Evolutionary conservation across 805 yeast species (phyloP).

Genomic region (Clavispora asparagi): DNA sequence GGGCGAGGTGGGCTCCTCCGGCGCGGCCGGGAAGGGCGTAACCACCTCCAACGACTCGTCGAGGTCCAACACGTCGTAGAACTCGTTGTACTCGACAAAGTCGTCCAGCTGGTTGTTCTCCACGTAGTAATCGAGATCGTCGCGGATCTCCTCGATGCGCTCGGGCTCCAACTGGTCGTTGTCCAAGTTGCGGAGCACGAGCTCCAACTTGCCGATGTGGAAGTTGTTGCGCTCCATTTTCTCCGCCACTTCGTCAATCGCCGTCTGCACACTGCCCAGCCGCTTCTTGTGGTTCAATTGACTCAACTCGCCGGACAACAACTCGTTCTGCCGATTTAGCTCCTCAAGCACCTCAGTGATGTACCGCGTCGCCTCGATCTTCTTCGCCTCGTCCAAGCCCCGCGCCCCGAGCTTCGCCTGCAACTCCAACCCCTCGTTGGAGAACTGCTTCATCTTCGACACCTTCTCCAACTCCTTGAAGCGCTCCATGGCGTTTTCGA

Average conservation of each 20-base stretch:
- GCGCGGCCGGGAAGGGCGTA: conserved; percentile 3
- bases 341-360: conserved; percentile 71
- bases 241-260: conserved; percentile 59
- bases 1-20: conserved; percentile 1
- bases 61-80: conserved; percentile 81
- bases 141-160: conserved; percentile 68
- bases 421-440: conserved; percentile 84
- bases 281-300: conserved; percentile 41
- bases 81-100: conserved; percentile 88
- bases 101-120: conserved; percentile 92
- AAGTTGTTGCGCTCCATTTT: conserved; percentile 67
- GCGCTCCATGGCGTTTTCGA: conserved; percentile 93
- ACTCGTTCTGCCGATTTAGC: conserved; percentile 74
- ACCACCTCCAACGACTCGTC: conserved; percentile 32
- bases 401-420: conserved; percentile 43
- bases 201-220: conserved; percentile 77
- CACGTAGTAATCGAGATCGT: conserved; percentile 88
- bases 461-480: conserved; percentile 92
- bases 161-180: conserved; percentile 72
- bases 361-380: conserved; percentile 66
- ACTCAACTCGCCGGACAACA: conserved; percentile 62
- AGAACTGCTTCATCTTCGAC: conserved; percentile 89
- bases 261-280: conserved; percentile 50
- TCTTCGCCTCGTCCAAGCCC: conserved; percentile 59
- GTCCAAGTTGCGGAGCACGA: conserved; percentile 68